Conservation (phyloP, 108 stramenopile species). For the Mayamaea pseudoterrestris region DNA sequence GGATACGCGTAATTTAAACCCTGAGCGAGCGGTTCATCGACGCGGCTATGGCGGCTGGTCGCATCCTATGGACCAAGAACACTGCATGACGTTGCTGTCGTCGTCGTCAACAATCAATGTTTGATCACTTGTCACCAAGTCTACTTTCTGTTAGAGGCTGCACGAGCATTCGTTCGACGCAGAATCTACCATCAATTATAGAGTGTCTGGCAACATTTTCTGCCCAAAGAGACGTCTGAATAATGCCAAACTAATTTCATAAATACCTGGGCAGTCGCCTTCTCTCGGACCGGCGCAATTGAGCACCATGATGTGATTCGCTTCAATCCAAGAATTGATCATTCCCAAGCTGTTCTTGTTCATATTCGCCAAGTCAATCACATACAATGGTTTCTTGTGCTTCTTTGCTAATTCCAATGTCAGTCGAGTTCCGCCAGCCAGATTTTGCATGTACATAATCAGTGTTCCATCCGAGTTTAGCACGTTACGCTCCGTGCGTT, state of each 20-base stretch:
- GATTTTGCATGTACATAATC: background rate
- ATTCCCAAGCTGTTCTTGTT: background rate
- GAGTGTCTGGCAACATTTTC: no score
- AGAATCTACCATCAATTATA: no score
- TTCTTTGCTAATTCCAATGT: background rate
- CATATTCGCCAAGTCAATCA: background rate
- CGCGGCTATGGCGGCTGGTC: constrained; percentile 46
- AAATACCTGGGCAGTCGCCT: background rate
- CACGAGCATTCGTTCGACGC: no score
- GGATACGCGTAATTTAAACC: background rate
- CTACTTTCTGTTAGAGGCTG: no score
- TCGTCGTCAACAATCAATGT: no score
- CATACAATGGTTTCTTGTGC: background rate
- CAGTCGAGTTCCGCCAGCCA: background rate
- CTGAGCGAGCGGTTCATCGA: background rate
- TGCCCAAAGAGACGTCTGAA: no score
- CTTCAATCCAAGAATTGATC: background rate
- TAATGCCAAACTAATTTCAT: no score
- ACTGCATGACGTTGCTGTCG: constrained; percentile 27
- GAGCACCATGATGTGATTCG: background rate
- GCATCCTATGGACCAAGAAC: constrained; percentile 40
- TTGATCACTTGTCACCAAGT: no score
- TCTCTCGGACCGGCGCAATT: background rate
- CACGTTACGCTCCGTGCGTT: background rate
- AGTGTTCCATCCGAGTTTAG: background rate